Percentiles rank a stretch among this genome's conserved stretches.
phyloP scores from a whole-genome alignment of 495 filamentous ascomycete species.

The Pseudoneurospora amorphoporcata region DNA sequence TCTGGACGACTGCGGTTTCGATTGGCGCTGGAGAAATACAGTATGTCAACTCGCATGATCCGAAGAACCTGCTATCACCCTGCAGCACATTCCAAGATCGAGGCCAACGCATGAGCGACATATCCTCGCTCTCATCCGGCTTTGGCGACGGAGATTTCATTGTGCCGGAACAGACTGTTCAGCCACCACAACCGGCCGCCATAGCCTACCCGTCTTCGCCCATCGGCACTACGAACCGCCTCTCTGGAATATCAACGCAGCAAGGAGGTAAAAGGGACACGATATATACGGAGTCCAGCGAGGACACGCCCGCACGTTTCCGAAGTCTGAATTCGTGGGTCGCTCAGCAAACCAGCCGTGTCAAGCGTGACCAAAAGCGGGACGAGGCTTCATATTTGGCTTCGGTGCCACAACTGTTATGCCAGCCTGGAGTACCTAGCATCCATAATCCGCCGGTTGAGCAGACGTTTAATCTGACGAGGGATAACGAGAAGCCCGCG shows the following conservation, averaged over 20 bases:
- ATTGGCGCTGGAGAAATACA: background rate
- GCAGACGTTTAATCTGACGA: constrained; percentile 22
- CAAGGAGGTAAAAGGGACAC: constrained; percentile 23
- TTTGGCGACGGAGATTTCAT: constrained; percentile 44
- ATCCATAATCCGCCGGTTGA: constrained; percentile 24
- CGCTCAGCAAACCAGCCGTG: constrained; percentile 41
- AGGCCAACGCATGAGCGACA: constrained; percentile 16
- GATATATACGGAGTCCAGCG: constrained; percentile 36
- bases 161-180: constrained; percentile 10
- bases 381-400: constrained; percentile 13
- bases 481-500: constrained; percentile 24
- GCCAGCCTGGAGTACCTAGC: constrained; percentile 19
- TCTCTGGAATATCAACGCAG: constrained; percentile 29
- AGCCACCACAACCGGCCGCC: constrained; percentile 7
- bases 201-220: constrained; percentile 1
- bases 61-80: background rate
- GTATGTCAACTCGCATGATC: background rate
- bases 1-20: background rate
- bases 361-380: constrained; percentile 24
- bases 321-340: constrained; percentile 52
- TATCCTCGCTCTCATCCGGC: constrained; percentile 45
- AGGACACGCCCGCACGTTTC: constrained; percentile 43
- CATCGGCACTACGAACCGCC: constrained; percentile 16
- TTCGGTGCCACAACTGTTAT: constrained; percentile 15
- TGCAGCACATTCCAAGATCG: background rate